phyloP scores from a whole-genome alignment of 176 grass and related monocot species.

The Bothriochloa decipiens region DNA sequence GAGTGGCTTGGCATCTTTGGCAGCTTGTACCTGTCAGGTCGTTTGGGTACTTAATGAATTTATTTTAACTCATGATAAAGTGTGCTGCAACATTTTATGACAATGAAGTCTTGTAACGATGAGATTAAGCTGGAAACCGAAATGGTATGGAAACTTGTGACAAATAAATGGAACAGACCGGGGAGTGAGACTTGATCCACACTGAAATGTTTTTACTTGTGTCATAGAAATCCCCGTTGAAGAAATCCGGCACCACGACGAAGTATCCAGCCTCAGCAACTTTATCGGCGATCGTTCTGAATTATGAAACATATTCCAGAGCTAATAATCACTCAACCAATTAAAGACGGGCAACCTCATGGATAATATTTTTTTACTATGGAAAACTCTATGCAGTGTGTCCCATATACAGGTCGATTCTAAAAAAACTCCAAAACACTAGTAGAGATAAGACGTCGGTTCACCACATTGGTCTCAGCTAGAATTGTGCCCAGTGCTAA shows the following conservation, averaged over 20 bases:
- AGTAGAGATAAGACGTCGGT: no score
- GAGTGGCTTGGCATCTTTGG: slow-evolving; percentile 35
- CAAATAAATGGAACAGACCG: slow-evolving; percentile 15
- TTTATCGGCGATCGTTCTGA: slow-evolving; percentile 35
- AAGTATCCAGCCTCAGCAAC: slow-evolving; percentile 35
- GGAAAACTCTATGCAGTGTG: no score
- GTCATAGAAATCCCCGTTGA: slow-evolving; percentile 7
- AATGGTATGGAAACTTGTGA: neutral
- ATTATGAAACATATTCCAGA: neutral
- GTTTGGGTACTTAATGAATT: neutral
- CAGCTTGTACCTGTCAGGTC: slow-evolving; percentile 27
- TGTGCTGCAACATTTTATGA: neutral
- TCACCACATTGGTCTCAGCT: no score
- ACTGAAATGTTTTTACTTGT: slow-evolving; percentile 8
- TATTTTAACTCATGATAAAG: neutral
- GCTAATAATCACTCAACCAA: neutral
- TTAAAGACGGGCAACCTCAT: neutral
- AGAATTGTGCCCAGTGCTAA: no score
- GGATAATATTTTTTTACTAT: neutral
- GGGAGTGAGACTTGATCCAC: slow-evolving; percentile 35
- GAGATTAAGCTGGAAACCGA: neutral
- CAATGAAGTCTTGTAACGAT: no score
- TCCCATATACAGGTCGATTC: no score
- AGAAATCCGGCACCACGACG: slow-evolving; percentile 44
- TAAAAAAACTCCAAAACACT: no score